phyloP scores from a whole-genome alignment of 176 grass and related monocot genomes.

The Ensete ventricosum region DNA sequence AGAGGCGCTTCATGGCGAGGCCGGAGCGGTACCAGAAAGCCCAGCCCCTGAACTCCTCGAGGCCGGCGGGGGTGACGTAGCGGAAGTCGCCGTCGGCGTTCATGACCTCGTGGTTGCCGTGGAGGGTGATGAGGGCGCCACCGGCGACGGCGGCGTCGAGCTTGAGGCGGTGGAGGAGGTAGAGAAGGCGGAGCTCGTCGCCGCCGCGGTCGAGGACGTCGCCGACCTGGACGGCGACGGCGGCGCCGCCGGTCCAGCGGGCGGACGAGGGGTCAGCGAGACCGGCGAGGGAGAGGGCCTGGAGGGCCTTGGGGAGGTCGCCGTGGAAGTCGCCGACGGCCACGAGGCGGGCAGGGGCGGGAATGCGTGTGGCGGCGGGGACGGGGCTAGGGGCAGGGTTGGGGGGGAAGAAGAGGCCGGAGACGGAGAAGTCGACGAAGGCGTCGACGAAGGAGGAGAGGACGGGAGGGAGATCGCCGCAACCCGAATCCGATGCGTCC shows the following conservation, averaged over 20 bases:
- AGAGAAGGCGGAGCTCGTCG: conserved; percentile 78
- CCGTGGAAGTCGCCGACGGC: conserved; percentile 90
- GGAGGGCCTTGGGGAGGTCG: conserved; percentile 63
- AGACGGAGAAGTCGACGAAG: conserved; percentile 68
- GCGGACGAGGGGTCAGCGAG: conserved; percentile 14
- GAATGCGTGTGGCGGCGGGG: conserved; percentile 34
- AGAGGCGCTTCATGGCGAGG: conserved; percentile 78
- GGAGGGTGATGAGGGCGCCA: conserved; percentile 56
- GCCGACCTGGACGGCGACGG: conserved; percentile 81
- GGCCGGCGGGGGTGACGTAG: conserved; percentile 46
- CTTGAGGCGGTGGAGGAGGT: conserved; percentile 63
- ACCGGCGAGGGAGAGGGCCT: conserved; percentile 68
- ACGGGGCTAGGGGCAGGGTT: background rate
- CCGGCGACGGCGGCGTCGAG: conserved; percentile 48
- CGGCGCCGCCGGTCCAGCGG: conserved; percentile 51
- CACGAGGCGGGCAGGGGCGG: conserved; percentile 54
- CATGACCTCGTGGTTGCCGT: conserved; percentile 94
- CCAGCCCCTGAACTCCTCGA: conserved; percentile 39
- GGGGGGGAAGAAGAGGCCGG: conserved; percentile 57
- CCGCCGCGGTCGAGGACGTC: conserved; percentile 88
- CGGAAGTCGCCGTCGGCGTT: conserved; percentile 75
- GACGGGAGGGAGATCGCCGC: conserved; percentile 47
- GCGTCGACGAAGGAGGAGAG: conserved; percentile 81
- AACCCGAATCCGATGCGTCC: conserved; percentile 21
- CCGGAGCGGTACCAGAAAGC: conserved; percentile 47